Evolutionary conservation across 2,329 filamentous ascomycete genomes (phyloP).

Genomic region (Sporothrix variecibatus): DNA sequence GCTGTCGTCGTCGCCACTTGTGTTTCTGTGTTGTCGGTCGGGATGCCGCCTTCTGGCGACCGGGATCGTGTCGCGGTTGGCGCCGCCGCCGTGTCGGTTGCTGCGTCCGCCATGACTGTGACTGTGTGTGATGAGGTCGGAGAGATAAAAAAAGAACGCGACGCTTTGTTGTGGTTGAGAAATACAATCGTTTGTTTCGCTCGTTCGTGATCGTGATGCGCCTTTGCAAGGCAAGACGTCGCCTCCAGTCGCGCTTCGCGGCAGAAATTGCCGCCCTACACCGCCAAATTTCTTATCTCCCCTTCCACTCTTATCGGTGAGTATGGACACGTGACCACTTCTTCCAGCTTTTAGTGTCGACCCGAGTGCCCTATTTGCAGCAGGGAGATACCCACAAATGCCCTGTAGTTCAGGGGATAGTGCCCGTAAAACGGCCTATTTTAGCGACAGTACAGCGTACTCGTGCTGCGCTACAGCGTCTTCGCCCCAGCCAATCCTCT

Average conservation of each 20-base stretch:
- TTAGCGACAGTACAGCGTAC: background rate
- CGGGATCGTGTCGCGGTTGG: background rate
- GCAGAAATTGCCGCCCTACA: slow-evolving; percentile 22
- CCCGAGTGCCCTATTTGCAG: background rate
- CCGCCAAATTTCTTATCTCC: slow-evolving; percentile 24
- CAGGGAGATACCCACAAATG: background rate
- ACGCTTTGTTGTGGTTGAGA: background rate
- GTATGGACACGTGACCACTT: background rate
- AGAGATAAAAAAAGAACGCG: background rate
- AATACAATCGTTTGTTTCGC: background rate
- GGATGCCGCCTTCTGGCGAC: slow-evolving; percentile 2
- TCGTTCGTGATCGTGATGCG: background rate
- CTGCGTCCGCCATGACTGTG: slow-evolving; percentile 11
- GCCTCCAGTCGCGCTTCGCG: background rate
- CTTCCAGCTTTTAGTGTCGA: background rate
- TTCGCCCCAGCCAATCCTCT: background rate
- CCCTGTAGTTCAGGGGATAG: background rate
- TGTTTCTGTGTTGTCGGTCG: slow-evolving; percentile 8
- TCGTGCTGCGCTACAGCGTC: background rate
- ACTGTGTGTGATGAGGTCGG: background rate
- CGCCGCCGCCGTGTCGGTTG: background rate
- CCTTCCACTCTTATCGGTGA: background rate
- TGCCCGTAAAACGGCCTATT: background rate
- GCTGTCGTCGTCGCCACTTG: slow-evolving; percentile 4
- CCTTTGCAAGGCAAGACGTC: background rate